These are phyloP conservation scores for Triticum urartu DNA, from an alignment of 176 grass and related monocot species.

Conservation along the genomic window DNA sequence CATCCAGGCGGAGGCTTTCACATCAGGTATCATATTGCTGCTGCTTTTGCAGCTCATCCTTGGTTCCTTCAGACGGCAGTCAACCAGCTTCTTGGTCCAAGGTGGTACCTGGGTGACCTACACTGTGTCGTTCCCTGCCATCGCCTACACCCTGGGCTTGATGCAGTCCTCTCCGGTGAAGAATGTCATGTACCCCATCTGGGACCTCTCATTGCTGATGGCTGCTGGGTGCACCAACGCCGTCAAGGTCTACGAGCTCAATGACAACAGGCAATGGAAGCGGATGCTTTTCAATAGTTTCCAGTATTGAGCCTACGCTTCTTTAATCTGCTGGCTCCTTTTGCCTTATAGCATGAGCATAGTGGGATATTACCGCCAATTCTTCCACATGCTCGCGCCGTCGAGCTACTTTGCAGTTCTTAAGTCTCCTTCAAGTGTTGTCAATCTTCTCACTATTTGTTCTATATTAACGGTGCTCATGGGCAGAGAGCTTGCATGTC, in stretches of 20 bases:
- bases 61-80: neutral
- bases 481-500: neutral
- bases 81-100: neutral
- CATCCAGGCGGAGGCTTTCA: neutral
- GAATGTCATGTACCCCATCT: neutral
- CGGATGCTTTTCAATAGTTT: too few relatives aligned
- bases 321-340: neutral
- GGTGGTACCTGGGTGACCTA: neutral
- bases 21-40: neutral
- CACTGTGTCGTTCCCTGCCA: neutral
- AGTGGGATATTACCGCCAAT: too few relatives aligned
- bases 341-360: too few relatives aligned
- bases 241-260: neutral
- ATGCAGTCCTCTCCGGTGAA: neutral
- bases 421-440: neutral
- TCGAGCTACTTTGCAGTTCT: neutral
- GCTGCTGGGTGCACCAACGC: neutral
- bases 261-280: neutral
- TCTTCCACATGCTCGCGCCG: too few relatives aligned
- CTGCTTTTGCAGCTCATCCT: neutral
- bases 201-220: neutral
- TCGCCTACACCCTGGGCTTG: neutral
- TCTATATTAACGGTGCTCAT: accelerated
- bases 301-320: neutral
- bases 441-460: accelerated